phyloP scores from a whole-genome alignment of 139 green algal genomes.

The Zygnema cylindricum region DNA sequence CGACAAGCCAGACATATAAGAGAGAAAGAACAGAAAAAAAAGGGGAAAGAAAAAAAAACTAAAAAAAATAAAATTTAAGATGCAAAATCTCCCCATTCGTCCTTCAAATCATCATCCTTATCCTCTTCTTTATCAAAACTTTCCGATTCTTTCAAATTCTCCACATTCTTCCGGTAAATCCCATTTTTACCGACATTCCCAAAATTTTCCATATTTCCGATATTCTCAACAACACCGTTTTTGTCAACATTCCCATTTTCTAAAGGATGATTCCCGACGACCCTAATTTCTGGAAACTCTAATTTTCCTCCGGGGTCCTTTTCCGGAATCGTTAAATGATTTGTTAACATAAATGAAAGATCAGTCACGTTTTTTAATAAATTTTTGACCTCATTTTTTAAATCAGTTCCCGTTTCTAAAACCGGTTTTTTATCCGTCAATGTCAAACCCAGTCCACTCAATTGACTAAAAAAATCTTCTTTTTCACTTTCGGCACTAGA shows the following conservation, averaged over 20 bases:
- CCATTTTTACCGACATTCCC: no score
- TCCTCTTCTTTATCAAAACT: background rate
- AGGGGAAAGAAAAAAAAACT: no score
- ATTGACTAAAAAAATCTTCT: slow-evolving; percentile 17
- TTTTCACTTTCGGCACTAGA: background rate
- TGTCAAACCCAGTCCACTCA: background rate
- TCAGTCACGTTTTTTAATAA: background rate
- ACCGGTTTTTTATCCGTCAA: no score
- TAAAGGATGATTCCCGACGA: background rate
- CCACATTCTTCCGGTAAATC: no score
- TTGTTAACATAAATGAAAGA: slow-evolving; percentile 15
- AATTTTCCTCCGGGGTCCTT: background rate
- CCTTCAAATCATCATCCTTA: slow-evolving; percentile 12
- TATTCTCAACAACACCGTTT: background rate
- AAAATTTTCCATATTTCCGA: no score
- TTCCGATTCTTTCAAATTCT: background rate
- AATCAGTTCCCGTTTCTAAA: background rate
- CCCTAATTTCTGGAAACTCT: background rate
- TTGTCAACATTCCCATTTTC: background rate
- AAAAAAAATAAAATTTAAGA: no score
- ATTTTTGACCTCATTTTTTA: background rate
- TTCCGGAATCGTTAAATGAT: slow-evolving; percentile 5
- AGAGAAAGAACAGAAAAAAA: no score
- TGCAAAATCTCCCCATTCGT: slow-evolving; percentile 14
- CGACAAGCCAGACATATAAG: no score